Evolutionary conservation across 2,329 filamentous ascomycete species (phyloP).

Genomic region (Hypoxylon sp.): DNA sequence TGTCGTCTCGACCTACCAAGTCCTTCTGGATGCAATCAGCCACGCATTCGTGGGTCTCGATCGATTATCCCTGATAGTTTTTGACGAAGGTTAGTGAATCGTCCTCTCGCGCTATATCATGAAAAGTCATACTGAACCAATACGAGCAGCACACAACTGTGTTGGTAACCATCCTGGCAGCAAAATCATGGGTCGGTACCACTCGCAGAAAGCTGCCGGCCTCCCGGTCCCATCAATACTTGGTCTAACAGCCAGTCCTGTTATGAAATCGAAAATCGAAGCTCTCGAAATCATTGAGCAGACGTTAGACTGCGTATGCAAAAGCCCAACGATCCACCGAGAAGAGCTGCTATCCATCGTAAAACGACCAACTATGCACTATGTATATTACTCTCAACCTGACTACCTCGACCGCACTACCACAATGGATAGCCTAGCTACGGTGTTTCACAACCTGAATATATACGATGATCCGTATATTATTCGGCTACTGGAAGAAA

Average conservation of each 20-base stretch:
- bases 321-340: constrained; percentile 77
- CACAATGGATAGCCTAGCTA: constrained; percentile 62
- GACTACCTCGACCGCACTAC: constrained; percentile 46
- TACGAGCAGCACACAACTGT: constrained; percentile 78
- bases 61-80: constrained; percentile 77
- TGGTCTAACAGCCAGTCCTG: constrained; percentile 85
- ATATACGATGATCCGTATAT: constrained; percentile 74
- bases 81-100: constrained; percentile 79
- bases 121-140: constrained; percentile 44
- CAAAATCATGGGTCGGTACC: constrained; percentile 82
- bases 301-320: constrained; percentile 78
- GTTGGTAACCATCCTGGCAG: constrained; percentile 74
- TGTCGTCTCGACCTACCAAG: constrained; percentile 83
- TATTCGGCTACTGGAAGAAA: constrained; percentile 60
- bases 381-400: constrained; percentile 53
- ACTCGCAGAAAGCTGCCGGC: constrained; percentile 60
- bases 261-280: constrained; percentile 70
- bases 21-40: constrained; percentile 79
- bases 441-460: constrained; percentile 62
- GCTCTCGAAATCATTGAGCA: constrained; percentile 75
- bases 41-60: constrained; percentile 80
- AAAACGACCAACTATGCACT: constrained; percentile 72
- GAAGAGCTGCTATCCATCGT: constrained; percentile 78
- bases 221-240: constrained; percentile 74
- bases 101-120: constrained; percentile 11